Evolutionary conservation across 495 filamentous ascomycete genomes (phyloP).

Genomic region (Podospora sp.): DNA sequence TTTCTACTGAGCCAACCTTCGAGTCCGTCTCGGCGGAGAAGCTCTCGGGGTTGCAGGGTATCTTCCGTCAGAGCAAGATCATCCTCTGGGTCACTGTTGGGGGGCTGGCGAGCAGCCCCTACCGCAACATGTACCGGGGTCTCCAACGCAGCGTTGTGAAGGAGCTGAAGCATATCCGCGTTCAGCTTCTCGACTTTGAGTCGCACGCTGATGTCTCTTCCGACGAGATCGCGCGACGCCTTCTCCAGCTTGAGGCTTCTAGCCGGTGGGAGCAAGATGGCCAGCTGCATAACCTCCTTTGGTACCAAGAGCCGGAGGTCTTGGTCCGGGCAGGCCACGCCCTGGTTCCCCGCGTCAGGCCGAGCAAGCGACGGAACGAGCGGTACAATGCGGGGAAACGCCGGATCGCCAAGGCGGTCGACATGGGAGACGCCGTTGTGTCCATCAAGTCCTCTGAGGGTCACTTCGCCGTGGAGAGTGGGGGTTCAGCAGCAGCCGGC

Average conservation of each 20-base stretch:
- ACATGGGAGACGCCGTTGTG: background rate
- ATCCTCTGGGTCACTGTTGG: slow-evolving; percentile 14
- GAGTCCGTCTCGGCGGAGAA: slow-evolving; percentile 9
- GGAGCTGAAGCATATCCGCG: slow-evolving; percentile 12
- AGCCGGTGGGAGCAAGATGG: slow-evolving; percentile 14
- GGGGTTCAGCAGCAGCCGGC: background rate
- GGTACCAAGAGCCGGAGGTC: slow-evolving; percentile 16
- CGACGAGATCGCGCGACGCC: slow-evolving; percentile 3
- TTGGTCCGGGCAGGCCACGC: background rate
- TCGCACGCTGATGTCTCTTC: background rate
- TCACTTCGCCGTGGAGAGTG: background rate
- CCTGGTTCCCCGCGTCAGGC: slow-evolving; percentile 16
- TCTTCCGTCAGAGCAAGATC: slow-evolving; percentile 20
- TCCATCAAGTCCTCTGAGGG: background rate
- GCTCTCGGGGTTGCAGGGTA: background rate
- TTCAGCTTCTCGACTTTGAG: slow-evolving; percentile 15
- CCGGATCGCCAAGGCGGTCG: slow-evolving; percentile 8
- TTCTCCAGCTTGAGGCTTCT: slow-evolving; percentile 11
- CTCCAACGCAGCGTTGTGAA: slow-evolving; percentile 19
- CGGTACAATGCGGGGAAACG: slow-evolving; percentile 17
- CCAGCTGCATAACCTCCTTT: slow-evolving; percentile 5
- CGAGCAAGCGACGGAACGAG: slow-evolving; percentile 4
- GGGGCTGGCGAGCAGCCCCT: slow-evolving; percentile 11
- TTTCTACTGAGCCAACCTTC: slow-evolving; percentile 10
- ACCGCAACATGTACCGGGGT: slow-evolving; percentile 18